A percentile compares a stretch with the other conserved stretches of the same genome.
Evolutionary conservation across 2,329 filamentous ascomycete species (phyloP).

Genomic region (Leptographium wingfieldii): DNA sequence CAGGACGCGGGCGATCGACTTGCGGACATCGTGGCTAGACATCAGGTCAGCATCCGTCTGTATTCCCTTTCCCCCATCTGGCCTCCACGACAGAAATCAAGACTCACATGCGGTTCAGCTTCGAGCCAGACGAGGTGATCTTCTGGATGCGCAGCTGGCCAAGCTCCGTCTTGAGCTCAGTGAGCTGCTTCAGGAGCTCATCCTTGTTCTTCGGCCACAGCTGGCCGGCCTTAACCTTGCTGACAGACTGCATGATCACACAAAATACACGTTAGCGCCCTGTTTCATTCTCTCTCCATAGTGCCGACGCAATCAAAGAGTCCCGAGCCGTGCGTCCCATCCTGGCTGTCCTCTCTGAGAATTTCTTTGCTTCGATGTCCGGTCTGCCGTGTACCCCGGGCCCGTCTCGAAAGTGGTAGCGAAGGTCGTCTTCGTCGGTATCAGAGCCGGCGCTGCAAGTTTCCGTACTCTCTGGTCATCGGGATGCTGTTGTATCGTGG

Average conservation of each 20-base stretch:
- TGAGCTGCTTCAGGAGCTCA: slow-evolving; percentile 89
- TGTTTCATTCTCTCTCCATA: background rate
- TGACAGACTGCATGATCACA: slow-evolving; percentile 31
- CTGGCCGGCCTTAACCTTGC: slow-evolving; percentile 84
- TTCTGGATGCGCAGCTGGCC: slow-evolving; percentile 96
- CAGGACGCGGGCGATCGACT: slow-evolving; percentile 97
- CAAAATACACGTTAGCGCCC: slow-evolving; percentile 5
- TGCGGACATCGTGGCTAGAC: slow-evolving; percentile 89
- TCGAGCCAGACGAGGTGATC: slow-evolving; percentile 87
- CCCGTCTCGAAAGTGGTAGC: background rate
- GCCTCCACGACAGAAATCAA: background rate
- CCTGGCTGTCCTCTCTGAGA: background rate
- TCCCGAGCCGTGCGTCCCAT: no score
- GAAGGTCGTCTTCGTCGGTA: background rate
- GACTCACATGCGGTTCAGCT: slow-evolving; percentile 93
- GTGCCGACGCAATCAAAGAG: no score
- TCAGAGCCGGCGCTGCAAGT: background rate
- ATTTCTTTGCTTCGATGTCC: background rate
- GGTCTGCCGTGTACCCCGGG: background rate
- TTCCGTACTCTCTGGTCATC: background rate
- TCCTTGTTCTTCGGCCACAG: slow-evolving; percentile 99
- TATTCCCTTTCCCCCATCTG: background rate
- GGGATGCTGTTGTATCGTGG: background rate
- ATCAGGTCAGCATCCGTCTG: slow-evolving; percentile 6
- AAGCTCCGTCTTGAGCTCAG: slow-evolving; percentile 91